Base-by-base conservation (phyloP, 148 eudicot genomes). In the Camellia sinensis region DNA sequence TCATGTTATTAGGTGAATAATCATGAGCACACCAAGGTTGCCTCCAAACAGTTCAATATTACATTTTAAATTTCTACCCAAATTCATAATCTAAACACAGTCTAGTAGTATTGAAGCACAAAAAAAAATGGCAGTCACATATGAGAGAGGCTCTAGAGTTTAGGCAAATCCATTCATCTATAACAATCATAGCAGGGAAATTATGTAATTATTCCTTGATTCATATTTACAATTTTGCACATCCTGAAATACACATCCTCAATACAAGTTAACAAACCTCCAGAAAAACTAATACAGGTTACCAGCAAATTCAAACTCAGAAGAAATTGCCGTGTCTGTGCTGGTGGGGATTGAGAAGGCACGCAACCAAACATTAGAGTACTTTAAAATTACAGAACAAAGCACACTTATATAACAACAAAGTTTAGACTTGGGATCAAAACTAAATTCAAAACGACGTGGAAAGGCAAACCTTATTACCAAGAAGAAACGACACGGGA, bases 381-480 rank as follows among this genome's bases (percentile, higher is more conserved):
- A 57, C 68, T 29, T 64, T 7, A 4, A 50, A 21, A 15, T 29
- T 73, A 72, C 67, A 13, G 45, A 50, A 22, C 19, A n/a, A 54
- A 73, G 18, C 17, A 72, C 40, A 44, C 45, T 78, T 78, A 82
- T 82, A 72, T 65, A 74, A 82, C 40, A n/a, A 13, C 62, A 18
- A 45, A 56, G 70, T 66, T 56, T 22, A 61, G n/a, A 64, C 17
- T 18, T 12, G 65, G 12, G 73, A 73, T 81, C 80, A 69, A 60
- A 76, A 46, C 59, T 18, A 67, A 21, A 14, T 44, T 6, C 5
- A 6, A 9, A 7, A 40, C 2, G 15, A 40, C 15, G 48, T 8
- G 14, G 18, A 59, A 69, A 19, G 29, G 53, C 4, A 18, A 52
- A 37, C 14, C 43, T 57, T 62, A 57, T 48, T 52, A 40, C 48